phyloP scores from a whole-genome alignment of 495 filamentous ascomycete genomes.

The Neurospora sp. region DNA sequence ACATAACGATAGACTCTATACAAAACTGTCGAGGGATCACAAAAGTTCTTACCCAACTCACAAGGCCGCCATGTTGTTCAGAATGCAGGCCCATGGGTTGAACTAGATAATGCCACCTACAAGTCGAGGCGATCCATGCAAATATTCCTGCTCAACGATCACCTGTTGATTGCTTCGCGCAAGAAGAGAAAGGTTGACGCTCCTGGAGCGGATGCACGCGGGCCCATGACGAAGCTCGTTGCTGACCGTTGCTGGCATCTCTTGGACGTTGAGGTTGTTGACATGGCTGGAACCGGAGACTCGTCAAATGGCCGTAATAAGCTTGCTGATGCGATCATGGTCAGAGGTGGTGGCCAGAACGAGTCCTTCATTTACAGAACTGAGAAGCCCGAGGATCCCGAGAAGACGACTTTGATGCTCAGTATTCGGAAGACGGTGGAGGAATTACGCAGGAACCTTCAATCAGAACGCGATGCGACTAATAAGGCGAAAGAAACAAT shows the following conservation, averaged over 20 bases:
- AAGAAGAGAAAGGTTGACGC: constrained; percentile 80
- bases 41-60: constrained; percentile 89
- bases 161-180: constrained; percentile 77
- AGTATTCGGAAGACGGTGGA: constrained; percentile 88
- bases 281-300: constrained; percentile 59
- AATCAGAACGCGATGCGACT: constrained; percentile 72
- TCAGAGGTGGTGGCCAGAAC: constrained; percentile 64
- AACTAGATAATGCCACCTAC: constrained; percentile 95
- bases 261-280: constrained; percentile 85
- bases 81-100: constrained; percentile 85
- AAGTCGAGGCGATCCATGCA: constrained; percentile 77
- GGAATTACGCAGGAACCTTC: constrained; percentile 70
- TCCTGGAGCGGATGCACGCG: constrained; percentile 46
- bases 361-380: constrained; percentile 91
- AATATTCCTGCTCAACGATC: constrained; percentile 88
- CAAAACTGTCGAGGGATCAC: constrained; percentile 91
- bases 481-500: constrained; percentile 70
- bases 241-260: constrained; percentile 93
- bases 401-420: constrained; percentile 70
- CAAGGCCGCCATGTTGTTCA: constrained; percentile 85
- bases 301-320: constrained; percentile 48
- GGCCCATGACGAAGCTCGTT: constrained; percentile 67
- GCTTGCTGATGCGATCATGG: constrained; percentile 80
- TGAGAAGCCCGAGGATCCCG: constrained; percentile 58
- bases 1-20: constrained; percentile 48